Evolutionary conservation across 352 stramenopile genomes (phyloP).

Genomic region (Globisporangium cederbergense): DNA sequence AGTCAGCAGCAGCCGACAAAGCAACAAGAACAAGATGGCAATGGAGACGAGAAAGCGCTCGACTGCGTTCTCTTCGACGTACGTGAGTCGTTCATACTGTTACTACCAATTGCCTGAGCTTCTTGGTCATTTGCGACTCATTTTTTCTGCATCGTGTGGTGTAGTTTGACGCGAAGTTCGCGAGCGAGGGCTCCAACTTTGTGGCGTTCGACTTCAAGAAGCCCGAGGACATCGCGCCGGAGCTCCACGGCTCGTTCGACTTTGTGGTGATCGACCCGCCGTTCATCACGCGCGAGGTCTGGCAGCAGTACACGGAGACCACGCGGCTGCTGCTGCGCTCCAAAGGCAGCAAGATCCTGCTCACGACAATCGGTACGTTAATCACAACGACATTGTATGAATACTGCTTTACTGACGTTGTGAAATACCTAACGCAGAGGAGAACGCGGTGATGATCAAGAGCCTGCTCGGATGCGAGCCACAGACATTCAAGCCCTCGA

Average conservation of each 20-base stretch:
- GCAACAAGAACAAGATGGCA: not conserved
- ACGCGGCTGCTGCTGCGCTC: slow-evolving; percentile 57
- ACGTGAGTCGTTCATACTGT: slow-evolving; percentile 21
- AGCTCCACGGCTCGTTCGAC: slow-evolving; percentile 75
- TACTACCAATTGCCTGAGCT: not conserved
- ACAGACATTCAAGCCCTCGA: slow-evolving; percentile 83
- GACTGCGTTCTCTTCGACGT: slow-evolving; percentile 90
- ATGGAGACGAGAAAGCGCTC: slow-evolving; percentile 15
- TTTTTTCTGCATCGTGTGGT: not conserved
- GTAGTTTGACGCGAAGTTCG: slow-evolving; percentile 87
- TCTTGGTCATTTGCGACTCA: not conserved
- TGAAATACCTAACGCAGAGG: slow-evolving; percentile 32
- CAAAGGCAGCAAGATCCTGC: slow-evolving; percentile 67
- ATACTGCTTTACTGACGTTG: not conserved
- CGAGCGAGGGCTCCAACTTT: slow-evolving; percentile 52
- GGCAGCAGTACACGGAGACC: slow-evolving; percentile 83
- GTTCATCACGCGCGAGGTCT: slow-evolving; percentile 94
- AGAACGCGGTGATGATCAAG: slow-evolving; percentile 87
- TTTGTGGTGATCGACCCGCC: slow-evolving; percentile 93
- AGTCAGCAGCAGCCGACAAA: slow-evolving; percentile 22
- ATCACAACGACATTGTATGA: not conserved
- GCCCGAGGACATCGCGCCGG: slow-evolving; percentile 54
- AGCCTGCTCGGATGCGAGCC: slow-evolving; percentile 74
- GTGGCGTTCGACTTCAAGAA: slow-evolving; percentile 91
- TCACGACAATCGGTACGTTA: slow-evolving; percentile 86